Evolutionary conservation across 1,284 basidiomycete genomes (phyloP).

Genomic region (Vanrija pseudolonga): DNA sequence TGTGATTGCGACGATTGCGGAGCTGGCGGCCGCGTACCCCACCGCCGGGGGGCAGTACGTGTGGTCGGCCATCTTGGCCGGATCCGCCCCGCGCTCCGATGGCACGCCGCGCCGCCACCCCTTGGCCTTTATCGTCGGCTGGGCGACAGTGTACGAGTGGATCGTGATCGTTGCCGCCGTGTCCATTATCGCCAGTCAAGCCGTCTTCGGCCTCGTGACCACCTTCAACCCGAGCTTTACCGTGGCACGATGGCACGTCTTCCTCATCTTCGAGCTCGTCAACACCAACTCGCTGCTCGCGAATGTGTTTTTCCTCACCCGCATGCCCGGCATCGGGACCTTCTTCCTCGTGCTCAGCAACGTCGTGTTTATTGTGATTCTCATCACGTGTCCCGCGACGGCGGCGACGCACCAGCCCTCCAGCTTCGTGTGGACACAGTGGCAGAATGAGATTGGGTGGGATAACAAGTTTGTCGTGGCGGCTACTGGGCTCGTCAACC

Average conservation of each 20-base stretch:
- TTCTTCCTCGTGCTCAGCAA: conserved; percentile 15
- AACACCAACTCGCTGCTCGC: conserved; percentile 14
- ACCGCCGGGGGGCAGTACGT: conserved; percentile 12
- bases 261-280: conserved; percentile 14
- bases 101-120: conserved; percentile 5
- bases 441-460: conserved; percentile 11
- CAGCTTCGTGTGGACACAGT: conserved; percentile 6
- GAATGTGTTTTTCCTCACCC: conserved; percentile 14
- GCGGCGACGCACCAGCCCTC: conserved; percentile 8
- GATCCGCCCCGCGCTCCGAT: not conserved
- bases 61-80: conserved; percentile 8
- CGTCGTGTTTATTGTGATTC: conserved; percentile 7
- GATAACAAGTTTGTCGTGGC: conserved; percentile 14
- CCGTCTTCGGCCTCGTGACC: conserved; percentile 15
- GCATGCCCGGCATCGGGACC: conserved; percentile 11
- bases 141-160: conserved; percentile 17
- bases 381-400: conserved; percentile 16
- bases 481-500: conserved; percentile 14
- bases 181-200: conserved; percentile 16
- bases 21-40: conserved; percentile 8
- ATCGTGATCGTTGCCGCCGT: conserved; percentile 19
- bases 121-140: conserved; percentile 18
- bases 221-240: conserved; percentile 15
- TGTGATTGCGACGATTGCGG: conserved; percentile 6
- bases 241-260: conserved; percentile 22